A percentile compares a stretch with the other conserved stretches of the same genome.
Evolutionary conservation across 352 stramenopile genomes (phyloP).

Genomic region (Globisporangium cystogenes): DNA sequence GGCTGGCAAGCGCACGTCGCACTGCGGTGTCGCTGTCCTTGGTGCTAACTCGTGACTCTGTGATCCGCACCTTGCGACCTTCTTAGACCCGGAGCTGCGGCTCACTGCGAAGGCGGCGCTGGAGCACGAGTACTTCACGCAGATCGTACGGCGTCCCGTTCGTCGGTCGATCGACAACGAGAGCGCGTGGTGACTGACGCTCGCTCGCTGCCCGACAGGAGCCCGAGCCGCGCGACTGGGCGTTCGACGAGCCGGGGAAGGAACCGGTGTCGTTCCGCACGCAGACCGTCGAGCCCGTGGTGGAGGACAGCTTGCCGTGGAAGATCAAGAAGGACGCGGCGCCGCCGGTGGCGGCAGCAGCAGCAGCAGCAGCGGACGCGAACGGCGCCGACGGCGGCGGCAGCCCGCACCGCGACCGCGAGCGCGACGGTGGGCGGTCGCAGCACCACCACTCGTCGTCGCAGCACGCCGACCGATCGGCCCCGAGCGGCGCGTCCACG

Average conservation of each 20-base stretch:
- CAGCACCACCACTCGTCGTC: constrained; percentile 13
- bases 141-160: constrained; percentile 54
- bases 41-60: not conserved
- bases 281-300: constrained; percentile 69
- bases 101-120: constrained; percentile 90
- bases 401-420: constrained; percentile 23
- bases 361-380: constrained; percentile 8
- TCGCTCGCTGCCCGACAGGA: constrained; percentile 27
- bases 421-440: constrained; percentile 19
- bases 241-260: constrained; percentile 83
- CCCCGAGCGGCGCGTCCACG: constrained; percentile 7
- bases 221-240: constrained; percentile 79
- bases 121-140: constrained; percentile 92
- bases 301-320: constrained; percentile 69
- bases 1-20: too few relatives aligned
- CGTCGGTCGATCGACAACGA: not conserved
- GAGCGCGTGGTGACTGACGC: not conserved
- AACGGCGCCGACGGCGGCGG: constrained; percentile 18
- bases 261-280: constrained; percentile 83
- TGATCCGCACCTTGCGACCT: not conserved
- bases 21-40: not conserved
- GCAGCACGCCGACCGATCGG: constrained; percentile 16
- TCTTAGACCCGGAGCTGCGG: constrained; percentile 78
- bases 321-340: constrained; percentile 52
- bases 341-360: constrained; percentile 4